Percentiles rank a stretch among this genome's conserved stretches.
Conservation (phyloP, 139 green algal genomes). For the Coelastrella sp. region DNA sequence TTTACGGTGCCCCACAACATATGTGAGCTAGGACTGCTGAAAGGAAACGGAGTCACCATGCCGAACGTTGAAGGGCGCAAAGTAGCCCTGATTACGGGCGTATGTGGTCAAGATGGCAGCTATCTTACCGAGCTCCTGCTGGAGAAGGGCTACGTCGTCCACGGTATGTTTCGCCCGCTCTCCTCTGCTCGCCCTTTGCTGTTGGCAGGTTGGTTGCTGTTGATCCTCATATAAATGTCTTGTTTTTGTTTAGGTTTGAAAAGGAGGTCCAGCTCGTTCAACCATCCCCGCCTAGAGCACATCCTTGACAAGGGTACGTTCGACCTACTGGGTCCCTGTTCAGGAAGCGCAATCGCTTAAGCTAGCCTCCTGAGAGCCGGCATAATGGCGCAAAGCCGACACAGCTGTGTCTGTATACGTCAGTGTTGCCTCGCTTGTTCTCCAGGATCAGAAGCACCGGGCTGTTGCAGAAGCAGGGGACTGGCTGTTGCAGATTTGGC, state of each 20-base stretch:
- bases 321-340: background rate
- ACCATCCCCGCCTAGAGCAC: conserved; percentile 75
- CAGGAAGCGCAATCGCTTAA: too few species aligned
- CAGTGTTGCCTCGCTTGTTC: too few species aligned
- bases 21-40: background rate
- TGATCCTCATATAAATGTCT: background rate
- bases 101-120: conserved; percentile 79
- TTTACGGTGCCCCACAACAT: background rate
- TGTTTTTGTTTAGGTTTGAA: conserved; percentile 32
- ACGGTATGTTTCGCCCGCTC: conserved; percentile 51
- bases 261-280: conserved; percentile 64
- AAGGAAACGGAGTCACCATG: conserved; percentile 29
- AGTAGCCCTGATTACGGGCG: conserved; percentile 76
- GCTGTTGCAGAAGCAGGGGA: too few species aligned
- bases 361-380: too few species aligned
- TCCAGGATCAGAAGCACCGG: too few species aligned
- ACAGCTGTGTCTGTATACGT: too few species aligned
- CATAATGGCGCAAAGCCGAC: too few species aligned
- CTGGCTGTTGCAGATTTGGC: too few species aligned
- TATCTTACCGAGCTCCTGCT: conserved; percentile 86
- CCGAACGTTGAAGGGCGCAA: conserved; percentile 44
- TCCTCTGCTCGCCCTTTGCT: background rate
- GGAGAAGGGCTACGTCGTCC: conserved; percentile 78
- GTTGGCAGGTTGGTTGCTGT: too few species aligned
- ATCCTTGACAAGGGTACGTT: conserved; percentile 55